These are phyloP conservation scores for Eucalyptus melliodora DNA, from an alignment of 345 rosid species.

Conservation along the genomic window DNA sequence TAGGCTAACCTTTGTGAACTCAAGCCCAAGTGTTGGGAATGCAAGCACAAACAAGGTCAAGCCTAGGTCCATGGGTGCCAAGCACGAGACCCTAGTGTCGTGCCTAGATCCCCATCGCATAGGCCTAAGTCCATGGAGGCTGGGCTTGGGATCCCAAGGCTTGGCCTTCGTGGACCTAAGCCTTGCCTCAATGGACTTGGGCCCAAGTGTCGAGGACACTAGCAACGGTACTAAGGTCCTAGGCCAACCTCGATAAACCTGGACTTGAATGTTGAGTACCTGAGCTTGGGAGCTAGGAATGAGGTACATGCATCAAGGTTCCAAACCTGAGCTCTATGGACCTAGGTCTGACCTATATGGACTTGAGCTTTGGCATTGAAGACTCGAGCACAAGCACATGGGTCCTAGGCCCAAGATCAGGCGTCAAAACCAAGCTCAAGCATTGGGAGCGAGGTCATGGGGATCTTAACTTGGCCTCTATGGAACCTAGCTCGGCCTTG, in stretches of 20 bases:
- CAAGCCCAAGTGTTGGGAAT: too few relatives aligned
- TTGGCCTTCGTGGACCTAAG: neutral
- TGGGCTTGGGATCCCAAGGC: neutral
- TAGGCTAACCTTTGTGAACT: too few relatives aligned
- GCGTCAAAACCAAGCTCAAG: neutral
- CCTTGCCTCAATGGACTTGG: neutral
- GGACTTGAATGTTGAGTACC: neutral
- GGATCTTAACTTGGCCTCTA: accelerated
- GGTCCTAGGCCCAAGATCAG: neutral
- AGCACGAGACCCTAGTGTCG: neutral
- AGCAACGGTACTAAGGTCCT: neutral
- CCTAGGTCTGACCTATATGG: neutral
- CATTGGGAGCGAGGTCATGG: neutral
- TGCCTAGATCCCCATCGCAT: neutral
- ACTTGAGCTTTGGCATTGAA: neutral
- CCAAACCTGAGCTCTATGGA: neutral
- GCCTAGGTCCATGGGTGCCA: neutral
- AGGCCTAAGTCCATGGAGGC: neutral
- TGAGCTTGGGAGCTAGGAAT: neutral
- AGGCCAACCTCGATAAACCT: neutral
- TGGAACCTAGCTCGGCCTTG: neutral
- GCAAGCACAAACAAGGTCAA: too few relatives aligned
- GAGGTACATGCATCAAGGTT: neutral
- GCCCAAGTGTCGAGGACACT: neutral
- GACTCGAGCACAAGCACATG: neutral